Conservation (phyloP, 2,329 filamentous ascomycete genomes). For the Annulohypoxylon truncatum region DNA sequence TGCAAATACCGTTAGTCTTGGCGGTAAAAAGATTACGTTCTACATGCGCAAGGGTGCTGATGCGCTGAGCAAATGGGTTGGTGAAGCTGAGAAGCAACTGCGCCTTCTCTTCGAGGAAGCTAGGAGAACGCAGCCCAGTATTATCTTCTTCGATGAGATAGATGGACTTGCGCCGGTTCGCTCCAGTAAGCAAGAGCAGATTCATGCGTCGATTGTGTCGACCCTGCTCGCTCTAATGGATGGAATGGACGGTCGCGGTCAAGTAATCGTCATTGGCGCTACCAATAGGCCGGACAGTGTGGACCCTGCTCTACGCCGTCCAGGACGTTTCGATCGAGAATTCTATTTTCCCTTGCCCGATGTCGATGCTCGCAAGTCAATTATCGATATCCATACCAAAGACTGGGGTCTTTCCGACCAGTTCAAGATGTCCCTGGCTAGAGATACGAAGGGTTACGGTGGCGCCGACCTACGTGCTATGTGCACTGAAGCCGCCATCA, state of each 20-base stretch:
- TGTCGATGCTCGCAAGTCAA: slow-evolving; percentile 80
- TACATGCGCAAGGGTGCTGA: slow-evolving; percentile 99
- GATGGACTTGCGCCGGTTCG: slow-evolving; percentile 95
- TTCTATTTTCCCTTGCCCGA: slow-evolving; percentile 98
- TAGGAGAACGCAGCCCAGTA: slow-evolving; percentile 93
- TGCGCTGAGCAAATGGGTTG: slow-evolving; percentile 98
- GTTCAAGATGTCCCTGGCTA: slow-evolving; percentile 87
- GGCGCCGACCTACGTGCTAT: slow-evolving; percentile 94
- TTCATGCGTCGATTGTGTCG: slow-evolving; percentile 96
- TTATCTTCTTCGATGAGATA: slow-evolving; percentile 99
- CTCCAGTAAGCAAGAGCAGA: slow-evolving; percentile 98
- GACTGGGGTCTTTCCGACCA: slow-evolving; percentile 85
- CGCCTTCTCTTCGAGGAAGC: slow-evolving; percentile 95
- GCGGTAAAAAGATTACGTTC: slow-evolving; percentile 95
- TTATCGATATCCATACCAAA: slow-evolving; percentile 94
- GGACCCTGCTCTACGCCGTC: slow-evolving; percentile 92
- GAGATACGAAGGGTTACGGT: slow-evolving; percentile 94
- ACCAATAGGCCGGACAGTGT: slow-evolving; percentile 97
- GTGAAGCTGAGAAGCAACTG: slow-evolving; percentile 95
- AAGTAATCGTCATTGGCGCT: slow-evolving; percentile 98
- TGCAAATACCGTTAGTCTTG: slow-evolving; percentile 88
- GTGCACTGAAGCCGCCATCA: slow-evolving; percentile 94
- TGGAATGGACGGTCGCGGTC: slow-evolving; percentile 96
- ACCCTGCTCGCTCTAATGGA: slow-evolving; percentile 96
- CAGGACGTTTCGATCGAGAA: slow-evolving; percentile 95